These are phyloP conservation scores for Helotiales sp. DNA, from an alignment of 2,329 filamentous ascomycete genomes.

Conservation along the genomic window DNA sequence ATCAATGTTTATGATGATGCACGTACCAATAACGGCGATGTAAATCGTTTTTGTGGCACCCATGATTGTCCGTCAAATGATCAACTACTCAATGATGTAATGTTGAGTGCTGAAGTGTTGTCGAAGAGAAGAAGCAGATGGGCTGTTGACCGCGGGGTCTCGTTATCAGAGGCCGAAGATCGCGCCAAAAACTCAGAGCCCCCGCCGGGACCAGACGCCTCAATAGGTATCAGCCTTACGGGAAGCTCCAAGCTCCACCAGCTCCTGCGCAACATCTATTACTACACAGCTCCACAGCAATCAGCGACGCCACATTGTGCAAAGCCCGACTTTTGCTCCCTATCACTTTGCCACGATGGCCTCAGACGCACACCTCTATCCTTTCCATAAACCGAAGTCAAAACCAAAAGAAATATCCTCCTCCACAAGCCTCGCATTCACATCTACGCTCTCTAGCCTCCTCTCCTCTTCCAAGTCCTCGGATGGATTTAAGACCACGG, in stretches of 20 bases:
- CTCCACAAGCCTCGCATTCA: conserved; percentile 77
- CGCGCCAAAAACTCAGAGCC: not conserved
- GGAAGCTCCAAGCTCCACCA: not conserved
- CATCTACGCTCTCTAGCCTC: conserved; percentile 81
- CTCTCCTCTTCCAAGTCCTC: conserved; percentile 58
- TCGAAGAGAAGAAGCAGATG: not conserved
- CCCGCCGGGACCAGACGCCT: no score
- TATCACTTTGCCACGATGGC: conserved; percentile 15
- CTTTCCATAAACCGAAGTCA: conserved; percentile 69
- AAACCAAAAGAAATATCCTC: conserved; percentile 67
- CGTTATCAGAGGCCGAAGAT: not conserved
- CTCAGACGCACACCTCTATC: conserved; percentile 73
- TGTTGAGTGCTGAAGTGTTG: not conserved
- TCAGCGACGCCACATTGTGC: not conserved
- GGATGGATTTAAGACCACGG: conserved; percentile 35
- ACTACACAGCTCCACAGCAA: not conserved
- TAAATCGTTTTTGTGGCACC: conserved; percentile 39
- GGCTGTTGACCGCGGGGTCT: not conserved
- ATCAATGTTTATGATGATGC: not conserved
- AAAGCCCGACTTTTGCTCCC: not conserved
- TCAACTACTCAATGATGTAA: not conserved
- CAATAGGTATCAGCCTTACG: not conserved
- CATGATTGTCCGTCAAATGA: conserved; percentile 24
- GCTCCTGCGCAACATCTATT: not conserved
- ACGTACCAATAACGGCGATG: conserved; percentile 45